These are phyloP conservation scores for Trichocomaceae sp. DNA, from an alignment of 2,329 filamentous ascomycete species.

Conservation along the genomic window DNA sequence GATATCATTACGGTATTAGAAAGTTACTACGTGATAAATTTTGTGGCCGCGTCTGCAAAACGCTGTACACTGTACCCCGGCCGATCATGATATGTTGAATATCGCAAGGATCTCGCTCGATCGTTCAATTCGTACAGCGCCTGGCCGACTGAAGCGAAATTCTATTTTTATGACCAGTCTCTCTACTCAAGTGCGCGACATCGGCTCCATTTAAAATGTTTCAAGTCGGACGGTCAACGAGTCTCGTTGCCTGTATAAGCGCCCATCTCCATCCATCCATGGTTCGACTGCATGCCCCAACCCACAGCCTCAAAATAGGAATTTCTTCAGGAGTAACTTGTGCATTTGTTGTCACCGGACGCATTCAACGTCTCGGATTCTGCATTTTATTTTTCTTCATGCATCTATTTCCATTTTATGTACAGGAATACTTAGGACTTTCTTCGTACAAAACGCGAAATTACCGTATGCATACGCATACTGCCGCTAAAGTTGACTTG, in stretches of 20 bases:
- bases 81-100: not conserved
- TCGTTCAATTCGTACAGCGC: not conserved
- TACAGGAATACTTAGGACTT: not conserved
- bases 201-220: conserved; percentile 9
- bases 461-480: not conserved
- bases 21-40: not conserved
- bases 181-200: conserved; percentile 1
- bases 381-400: not conserved
- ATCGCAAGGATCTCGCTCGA: not conserved
- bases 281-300: not conserved
- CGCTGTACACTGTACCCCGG: not conserved
- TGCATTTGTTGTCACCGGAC: not conserved
- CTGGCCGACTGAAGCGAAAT: not conserved
- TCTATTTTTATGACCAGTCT: not conserved
- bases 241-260: conserved; percentile 13
- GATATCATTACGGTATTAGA: not conserved
- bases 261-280: conserved; percentile 5
- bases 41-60: not conserved
- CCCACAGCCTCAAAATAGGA: not conserved
- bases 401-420: not conserved
- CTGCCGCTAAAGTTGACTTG: not conserved
- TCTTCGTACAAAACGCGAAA: not conserved
- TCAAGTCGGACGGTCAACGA: conserved; percentile 7
- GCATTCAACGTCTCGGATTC: not conserved
- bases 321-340: not conserved